Conservation (phyloP, 1,284 basidiomycete genomes). For the Cerrena zonata region DNA sequence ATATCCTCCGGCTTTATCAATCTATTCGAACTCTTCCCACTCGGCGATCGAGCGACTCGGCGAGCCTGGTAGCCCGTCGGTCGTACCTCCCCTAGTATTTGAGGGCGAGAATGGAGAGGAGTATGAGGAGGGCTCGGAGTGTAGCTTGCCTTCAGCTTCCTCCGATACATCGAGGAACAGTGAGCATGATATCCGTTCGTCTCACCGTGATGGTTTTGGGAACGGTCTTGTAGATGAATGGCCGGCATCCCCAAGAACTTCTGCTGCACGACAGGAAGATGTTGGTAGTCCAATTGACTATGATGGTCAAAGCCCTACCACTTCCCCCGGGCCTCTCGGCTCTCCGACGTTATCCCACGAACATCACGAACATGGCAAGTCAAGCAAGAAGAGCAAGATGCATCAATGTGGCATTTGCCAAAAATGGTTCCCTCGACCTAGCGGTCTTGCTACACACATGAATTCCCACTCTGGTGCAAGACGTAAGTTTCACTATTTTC, state of each 20-base stretch:
- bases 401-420: conserved; percentile 49
- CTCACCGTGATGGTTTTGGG: conserved; percentile 1
- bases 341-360: conserved; percentile 10
- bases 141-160: conserved; percentile 25
- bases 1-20: not conserved
- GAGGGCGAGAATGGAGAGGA: conserved; percentile 24
- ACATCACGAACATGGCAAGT: conserved; percentile 20
- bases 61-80: conserved; percentile 27
- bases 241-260: not conserved
- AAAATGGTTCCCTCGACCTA: conserved; percentile 59
- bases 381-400: conserved; percentile 43
- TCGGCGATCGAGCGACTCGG: conserved; percentile 10
- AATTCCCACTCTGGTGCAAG: conserved; percentile 63
- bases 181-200: conserved; percentile 8
- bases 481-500: conserved; percentile 40
- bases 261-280: conserved; percentile 1
- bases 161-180: conserved; percentile 22
- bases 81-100: conserved; percentile 27
- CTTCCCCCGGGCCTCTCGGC: conserved; percentile 11
- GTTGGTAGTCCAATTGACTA: not conserved
- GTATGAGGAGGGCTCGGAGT: conserved; percentile 29
- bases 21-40: conserved; percentile 8
- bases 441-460: conserved; percentile 68
- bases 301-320: conserved; percentile 12
- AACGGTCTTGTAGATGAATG: conserved; percentile 1